Conservation (phyloP, 2,329 filamentous ascomycete genomes). For the Leptosphaerulina australis region DNA sequence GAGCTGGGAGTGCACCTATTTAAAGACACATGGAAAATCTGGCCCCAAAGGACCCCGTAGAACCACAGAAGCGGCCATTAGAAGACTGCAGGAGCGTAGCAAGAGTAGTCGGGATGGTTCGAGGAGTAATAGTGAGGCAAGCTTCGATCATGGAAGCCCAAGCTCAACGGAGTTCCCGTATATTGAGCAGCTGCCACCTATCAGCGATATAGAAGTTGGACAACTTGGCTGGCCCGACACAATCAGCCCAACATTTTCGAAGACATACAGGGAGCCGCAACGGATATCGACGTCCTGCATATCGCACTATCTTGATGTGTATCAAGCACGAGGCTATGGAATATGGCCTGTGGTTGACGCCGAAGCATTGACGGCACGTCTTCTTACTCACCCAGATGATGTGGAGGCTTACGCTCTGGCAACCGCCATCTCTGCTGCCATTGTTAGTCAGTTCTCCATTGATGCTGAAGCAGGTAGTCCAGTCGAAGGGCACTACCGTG, state of each 20-base stretch:
- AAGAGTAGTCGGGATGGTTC: conserved; percentile 29
- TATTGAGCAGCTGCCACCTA: conserved; percentile 31
- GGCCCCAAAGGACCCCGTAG: conserved; percentile 45
- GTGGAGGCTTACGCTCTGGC: conserved; percentile 42
- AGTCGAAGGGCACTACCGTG: conserved; percentile 41
- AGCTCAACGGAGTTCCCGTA: conserved; percentile 35
- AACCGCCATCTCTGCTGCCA: conserved; percentile 43
- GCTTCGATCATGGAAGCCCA: conserved; percentile 41
- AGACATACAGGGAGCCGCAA: conserved; percentile 24
- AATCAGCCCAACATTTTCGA: conserved; percentile 25
- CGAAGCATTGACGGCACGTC: conserved; percentile 38
- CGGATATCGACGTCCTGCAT: conserved; percentile 43
- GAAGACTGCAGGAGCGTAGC: conserved; percentile 41
- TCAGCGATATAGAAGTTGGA: conserved; percentile 28
- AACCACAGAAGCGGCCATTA: conserved; percentile 44
- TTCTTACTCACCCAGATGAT: conserved; percentile 42
- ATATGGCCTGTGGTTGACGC: conserved; percentile 47
- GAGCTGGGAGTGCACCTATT: conserved; percentile 47
- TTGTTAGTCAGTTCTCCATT: conserved; percentile 45
- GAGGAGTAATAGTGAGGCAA: conserved; percentile 43
- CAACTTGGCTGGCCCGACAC: conserved; percentile 36
- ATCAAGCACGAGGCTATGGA: conserved; percentile 38
- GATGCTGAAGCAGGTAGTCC: conserved; percentile 40
- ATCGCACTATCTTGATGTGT: conserved; percentile 43
- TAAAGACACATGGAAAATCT: conserved; percentile 46